Evolutionary conservation across 1,139 yeast species (phyloP).

Genomic region (Magnusiomyces ingens): DNA sequence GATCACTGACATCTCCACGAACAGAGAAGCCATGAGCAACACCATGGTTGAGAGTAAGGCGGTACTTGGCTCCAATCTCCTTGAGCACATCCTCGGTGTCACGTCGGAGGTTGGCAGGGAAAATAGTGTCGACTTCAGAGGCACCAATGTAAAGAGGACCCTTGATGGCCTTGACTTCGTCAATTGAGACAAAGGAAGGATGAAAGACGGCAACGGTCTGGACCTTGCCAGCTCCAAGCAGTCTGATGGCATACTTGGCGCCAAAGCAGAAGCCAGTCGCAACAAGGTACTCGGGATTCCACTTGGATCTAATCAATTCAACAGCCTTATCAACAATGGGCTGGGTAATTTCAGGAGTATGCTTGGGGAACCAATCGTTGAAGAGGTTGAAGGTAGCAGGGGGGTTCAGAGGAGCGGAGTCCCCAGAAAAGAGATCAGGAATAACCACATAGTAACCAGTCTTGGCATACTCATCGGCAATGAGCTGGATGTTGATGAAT

Average conservation of each 20-base stretch:
- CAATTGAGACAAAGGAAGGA: slow-evolving; percentile 63
- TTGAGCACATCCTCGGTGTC: slow-evolving; percentile 54
- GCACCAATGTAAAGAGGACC: slow-evolving; percentile 64
- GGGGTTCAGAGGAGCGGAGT: slow-evolving; percentile 34
- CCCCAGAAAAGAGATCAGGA: slow-evolving; percentile 67
- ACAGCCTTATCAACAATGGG: slow-evolving; percentile 42
- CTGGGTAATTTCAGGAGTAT: slow-evolving; percentile 42
- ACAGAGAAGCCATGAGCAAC: slow-evolving; percentile 69
- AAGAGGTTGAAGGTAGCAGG: slow-evolving; percentile 31
- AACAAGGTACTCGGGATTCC: slow-evolving; percentile 47
- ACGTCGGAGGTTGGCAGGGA: slow-evolving; percentile 56
- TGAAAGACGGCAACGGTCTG: slow-evolving; percentile 69
- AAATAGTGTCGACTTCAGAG: slow-evolving; percentile 60
- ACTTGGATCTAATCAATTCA: slow-evolving; percentile 30
- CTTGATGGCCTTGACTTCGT: slow-evolving; percentile 51
- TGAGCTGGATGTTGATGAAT: slow-evolving; percentile 47
- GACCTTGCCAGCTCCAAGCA: slow-evolving; percentile 44
- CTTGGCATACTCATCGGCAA: slow-evolving; percentile 66
- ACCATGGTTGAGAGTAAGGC: slow-evolving; percentile 53
- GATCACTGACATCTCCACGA: slow-evolving; percentile 60
- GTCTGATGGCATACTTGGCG: slow-evolving; percentile 57
- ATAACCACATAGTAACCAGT: slow-evolving; percentile 56
- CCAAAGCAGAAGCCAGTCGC: slow-evolving; percentile 83
- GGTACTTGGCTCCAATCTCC: slow-evolving; percentile 41
- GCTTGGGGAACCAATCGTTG: slow-evolving; percentile 48